A percentile compares a stretch with the other conserved stretches of the same genome.
Conservation (phyloP, 2,329 filamentous ascomycete genomes). For the Hymenoscyphus fraxineus region DNA sequence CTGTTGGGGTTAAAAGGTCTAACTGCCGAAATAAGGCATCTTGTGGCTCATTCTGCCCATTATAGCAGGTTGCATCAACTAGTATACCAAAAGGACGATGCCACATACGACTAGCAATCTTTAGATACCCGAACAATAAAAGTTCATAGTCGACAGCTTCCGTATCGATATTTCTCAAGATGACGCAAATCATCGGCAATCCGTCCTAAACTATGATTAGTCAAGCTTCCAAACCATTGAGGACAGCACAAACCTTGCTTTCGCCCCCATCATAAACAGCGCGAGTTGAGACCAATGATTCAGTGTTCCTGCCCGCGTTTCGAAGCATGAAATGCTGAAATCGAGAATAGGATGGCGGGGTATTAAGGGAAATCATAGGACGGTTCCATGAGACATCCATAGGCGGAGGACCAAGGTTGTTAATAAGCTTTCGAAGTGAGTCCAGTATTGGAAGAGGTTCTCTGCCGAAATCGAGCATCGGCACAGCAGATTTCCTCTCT, state of each 20-base stretch:
- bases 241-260: constrained; percentile 49
- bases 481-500: constrained; percentile 52
- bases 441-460: constrained; percentile 56
- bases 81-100: constrained; percentile 65
- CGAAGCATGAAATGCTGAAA: constrained; percentile 72
- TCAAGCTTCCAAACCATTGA: not conserved
- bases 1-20: constrained; percentile 58
- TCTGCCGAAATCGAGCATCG: constrained; percentile 50
- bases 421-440: constrained; percentile 57
- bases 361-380: constrained; percentile 61
- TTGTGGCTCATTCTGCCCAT: constrained; percentile 61
- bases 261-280: constrained; percentile 69
- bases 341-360: constrained; percentile 59
- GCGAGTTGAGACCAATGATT: constrained; percentile 60
- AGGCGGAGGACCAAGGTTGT: constrained; percentile 63
- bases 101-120: constrained; percentile 68
- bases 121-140: constrained; percentile 64
- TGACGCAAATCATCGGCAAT: constrained; percentile 64
- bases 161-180: constrained; percentile 63
- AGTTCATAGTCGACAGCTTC: constrained; percentile 64
- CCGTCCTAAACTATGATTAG: constrained; percentile 49
- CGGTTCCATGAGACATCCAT: constrained; percentile 67
- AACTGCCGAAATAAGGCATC: constrained; percentile 63
- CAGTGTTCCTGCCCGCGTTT: constrained; percentile 62
- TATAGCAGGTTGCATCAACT: constrained; percentile 68